Evolutionary conservation across 768 basidiomycete species (phyloP).

Genomic region (Mycena vitilis): DNA sequence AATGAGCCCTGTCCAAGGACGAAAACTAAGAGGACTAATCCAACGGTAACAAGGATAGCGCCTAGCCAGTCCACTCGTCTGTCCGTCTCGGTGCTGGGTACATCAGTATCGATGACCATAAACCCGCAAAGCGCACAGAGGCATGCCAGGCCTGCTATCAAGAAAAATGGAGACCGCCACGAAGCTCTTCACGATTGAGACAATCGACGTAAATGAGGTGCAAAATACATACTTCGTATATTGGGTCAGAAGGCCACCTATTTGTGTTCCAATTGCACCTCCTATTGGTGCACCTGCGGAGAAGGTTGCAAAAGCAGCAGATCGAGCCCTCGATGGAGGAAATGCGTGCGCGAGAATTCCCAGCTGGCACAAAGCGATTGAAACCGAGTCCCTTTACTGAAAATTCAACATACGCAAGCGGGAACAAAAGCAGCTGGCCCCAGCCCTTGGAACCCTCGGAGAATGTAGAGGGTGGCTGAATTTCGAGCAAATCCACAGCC

Average conservation of each 20-base stretch:
- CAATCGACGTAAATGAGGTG: neutral
- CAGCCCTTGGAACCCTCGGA: conserved; percentile 72
- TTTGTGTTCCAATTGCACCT: conserved; percentile 62
- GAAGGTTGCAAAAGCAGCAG: conserved; percentile 76
- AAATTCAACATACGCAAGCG: conserved; percentile 56
- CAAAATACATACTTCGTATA: conserved; percentile 36
- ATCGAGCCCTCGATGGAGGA: conserved; percentile 61
- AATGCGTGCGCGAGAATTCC: conserved; percentile 78
- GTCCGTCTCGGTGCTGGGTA: conserved; percentile 44
- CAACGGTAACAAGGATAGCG: conserved; percentile 67
- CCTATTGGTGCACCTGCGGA: conserved; percentile 81
- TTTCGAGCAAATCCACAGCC: conserved; percentile 62
- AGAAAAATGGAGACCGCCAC: conserved; percentile 65
- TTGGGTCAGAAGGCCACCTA: conserved; percentile 72
- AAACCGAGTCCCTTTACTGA: neutral
- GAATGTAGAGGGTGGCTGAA: conserved; percentile 61
- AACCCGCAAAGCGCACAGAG: conserved; percentile 55
- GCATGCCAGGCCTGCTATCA: conserved; percentile 59
- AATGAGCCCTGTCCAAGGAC: conserved; percentile 71
- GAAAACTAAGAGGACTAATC: conserved; percentile 76
- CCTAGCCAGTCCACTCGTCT: conserved; percentile 80
- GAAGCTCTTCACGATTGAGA: conserved; percentile 38
- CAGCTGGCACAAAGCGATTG: conserved; percentile 47
- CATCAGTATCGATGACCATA: conserved; percentile 63
- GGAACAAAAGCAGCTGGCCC: conserved; percentile 71